Evolutionary conservation across 805 yeast genomes (phyloP), one percentile per base, ranked within the genome.

Genomic region (Suhomyces tanzawaensis): DNA sequence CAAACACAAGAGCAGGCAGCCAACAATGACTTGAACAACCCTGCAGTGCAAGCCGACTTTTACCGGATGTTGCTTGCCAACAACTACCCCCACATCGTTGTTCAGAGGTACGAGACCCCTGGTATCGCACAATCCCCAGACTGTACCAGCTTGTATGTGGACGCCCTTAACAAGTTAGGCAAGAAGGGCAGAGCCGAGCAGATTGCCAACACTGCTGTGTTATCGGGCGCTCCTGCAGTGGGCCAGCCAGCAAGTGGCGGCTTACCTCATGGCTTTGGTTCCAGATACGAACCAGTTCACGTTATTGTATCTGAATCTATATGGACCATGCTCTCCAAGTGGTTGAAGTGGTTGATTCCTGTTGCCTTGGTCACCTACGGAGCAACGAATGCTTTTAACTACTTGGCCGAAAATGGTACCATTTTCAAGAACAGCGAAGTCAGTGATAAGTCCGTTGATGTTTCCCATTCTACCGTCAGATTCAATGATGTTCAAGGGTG

Each of bases 401-500:
- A 85, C 59, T 66, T 91, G 45, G 79, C 84, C 30, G 99, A 91
- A 59, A 76, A 82, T 44, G 85, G 91, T 12, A 82, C 93, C 29
- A 81, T 91, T 16, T 74, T 89, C 64, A 86, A 85, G 53, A 74
- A 76, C 48, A 62, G 84, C 11, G 89, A 85, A 47, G 77, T 79
- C 12, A 80, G 79, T 26, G 93, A 85, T 48, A 84, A 85, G 56
- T 74, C 87, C 3, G 83, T 87, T 29, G 96, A 89, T 51, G 89
- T 86, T 36, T 77, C 87, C 15, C 84, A 82, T 58, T 84, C 91
- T 4, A 85, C 85, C 28, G 97, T 90, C 27, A 82, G 81, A 58
- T 93, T 93, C 61, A 77, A 81, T 31, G 99, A 93, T 60, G 98
- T 95, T 24, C 83, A 90, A 55, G 99, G 99, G 40, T 95, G 91